phyloP scores from a whole-genome alignment of 257 asterid genomes.

The Galeopsis tetrahit region DNA sequence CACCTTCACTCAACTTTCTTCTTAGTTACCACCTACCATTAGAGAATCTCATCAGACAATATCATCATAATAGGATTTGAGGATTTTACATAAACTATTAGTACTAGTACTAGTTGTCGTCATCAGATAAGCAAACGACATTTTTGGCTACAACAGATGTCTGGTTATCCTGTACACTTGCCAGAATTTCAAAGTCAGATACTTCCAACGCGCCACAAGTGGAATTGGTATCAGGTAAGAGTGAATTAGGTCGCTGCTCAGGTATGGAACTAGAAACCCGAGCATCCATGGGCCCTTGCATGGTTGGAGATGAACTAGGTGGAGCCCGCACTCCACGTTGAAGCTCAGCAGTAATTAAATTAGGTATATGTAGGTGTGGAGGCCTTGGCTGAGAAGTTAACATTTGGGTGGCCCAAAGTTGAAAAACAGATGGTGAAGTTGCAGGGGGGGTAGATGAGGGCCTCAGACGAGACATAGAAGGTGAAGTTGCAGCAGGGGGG shows the following conservation, averaged over 20 bases:
- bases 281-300: slow-evolving; percentile 29
- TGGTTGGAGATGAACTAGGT: slow-evolving; percentile 27
- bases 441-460: background rate
- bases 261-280: slow-evolving; percentile 18
- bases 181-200: slow-evolving; percentile 44
- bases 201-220: slow-evolving; percentile 40
- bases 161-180: slow-evolving; percentile 39
- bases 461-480: too few species aligned
- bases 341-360: slow-evolving; percentile 21
- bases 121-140: slow-evolving; percentile 77
- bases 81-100: background rate
- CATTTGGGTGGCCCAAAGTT: slow-evolving; percentile 30
- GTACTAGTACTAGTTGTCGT: slow-evolving; percentile 41
- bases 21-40: too few species aligned
- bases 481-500: background rate
- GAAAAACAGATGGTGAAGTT: slow-evolving; percentile 29
- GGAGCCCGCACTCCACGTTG: slow-evolving; percentile 27
- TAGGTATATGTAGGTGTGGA: slow-evolving; percentile 12
- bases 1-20: too few species aligned
- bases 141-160: slow-evolving; percentile 37
- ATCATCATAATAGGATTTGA: background rate
- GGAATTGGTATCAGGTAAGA: slow-evolving; percentile 35
- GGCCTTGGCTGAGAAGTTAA: slow-evolving; percentile 30
- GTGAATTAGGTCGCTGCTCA: background rate
- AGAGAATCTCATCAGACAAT: background rate